phyloP scores from a whole-genome alignment of 768 basidiomycete genomes.

The Amanita muscaria region DNA sequence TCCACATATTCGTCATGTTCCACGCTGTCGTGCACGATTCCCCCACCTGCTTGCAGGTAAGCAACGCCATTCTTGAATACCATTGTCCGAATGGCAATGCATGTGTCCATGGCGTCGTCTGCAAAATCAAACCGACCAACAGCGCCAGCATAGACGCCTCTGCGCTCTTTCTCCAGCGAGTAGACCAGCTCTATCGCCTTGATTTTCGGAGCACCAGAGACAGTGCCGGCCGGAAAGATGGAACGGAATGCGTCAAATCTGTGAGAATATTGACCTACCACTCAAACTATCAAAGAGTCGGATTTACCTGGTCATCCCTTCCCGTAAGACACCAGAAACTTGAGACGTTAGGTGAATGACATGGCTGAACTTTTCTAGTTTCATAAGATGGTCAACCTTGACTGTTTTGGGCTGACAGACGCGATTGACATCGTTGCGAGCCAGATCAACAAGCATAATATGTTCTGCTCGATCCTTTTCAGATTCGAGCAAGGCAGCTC shows the following conservation, averaged over 20 bases:
- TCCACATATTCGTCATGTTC: constrained; percentile 97
- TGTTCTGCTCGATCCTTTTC: constrained; percentile 97
- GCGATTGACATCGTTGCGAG: constrained; percentile 96
- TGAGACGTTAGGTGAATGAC: constrained; percentile 97
- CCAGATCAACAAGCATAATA: constrained; percentile 98
- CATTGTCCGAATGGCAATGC: constrained; percentile 98
- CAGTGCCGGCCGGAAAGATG: constrained; percentile 98
- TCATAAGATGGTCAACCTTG: constrained; percentile 93
- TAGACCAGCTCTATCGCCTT: constrained; percentile 93
- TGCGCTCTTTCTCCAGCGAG: constrained; percentile 76
- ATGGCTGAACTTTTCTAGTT: constrained; percentile 91
- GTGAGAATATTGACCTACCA: constrained; percentile 7
- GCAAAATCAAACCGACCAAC: constrained; percentile 98
- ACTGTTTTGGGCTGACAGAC: constrained; percentile 94
- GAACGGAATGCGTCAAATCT: constrained; percentile 99
- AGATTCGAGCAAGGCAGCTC: constrained; percentile 65
- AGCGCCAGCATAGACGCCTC: constrained; percentile 94
- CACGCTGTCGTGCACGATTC: constrained; percentile 93
- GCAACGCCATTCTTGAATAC: constrained; percentile 87
- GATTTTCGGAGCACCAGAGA: constrained; percentile 98
- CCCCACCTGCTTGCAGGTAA: constrained; percentile 94
- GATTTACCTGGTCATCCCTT: constrained; percentile 69
- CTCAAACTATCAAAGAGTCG: constrained; percentile 6
- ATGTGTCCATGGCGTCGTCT: constrained; percentile 91
- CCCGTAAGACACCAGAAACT: constrained; percentile 79